Percentiles rank a stretch among this genome's conserved stretches.
phyloP scores from a whole-genome alignment of 345 rosid genomes.

The Leavenworthia alabamica region DNA sequence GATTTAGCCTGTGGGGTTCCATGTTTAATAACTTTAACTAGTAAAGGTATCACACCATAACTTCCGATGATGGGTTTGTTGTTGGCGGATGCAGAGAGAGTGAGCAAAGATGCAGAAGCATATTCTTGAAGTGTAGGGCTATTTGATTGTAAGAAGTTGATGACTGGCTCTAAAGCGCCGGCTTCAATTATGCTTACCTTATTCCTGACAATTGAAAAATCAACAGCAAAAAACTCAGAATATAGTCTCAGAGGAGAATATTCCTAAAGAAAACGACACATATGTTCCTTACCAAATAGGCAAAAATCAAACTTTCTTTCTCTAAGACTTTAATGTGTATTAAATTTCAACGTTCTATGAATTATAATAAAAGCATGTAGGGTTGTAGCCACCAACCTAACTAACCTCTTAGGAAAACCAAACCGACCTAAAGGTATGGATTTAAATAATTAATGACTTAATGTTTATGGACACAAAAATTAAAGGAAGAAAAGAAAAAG shows the following conservation, averaged over 20 bases:
- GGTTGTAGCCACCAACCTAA: slow-evolving; percentile 23
- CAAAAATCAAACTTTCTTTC: slow-evolving; percentile 16
- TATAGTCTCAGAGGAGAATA: slow-evolving; percentile 1
- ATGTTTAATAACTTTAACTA: slow-evolving; percentile 53
- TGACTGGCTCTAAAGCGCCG: slow-evolving; percentile 77
- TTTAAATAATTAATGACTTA: too few relatives aligned
- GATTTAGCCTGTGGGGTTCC: slow-evolving; percentile 79
- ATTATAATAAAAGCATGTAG: slow-evolving; percentile 4
- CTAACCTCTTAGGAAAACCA: slow-evolving; percentile 22
- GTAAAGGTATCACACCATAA: slow-evolving; percentile 73
- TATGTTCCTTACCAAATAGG: background rate
- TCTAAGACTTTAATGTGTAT: slow-evolving; percentile 6
- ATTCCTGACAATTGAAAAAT: slow-evolving; percentile 50
- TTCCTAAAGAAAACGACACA: slow-evolving; percentile 15
- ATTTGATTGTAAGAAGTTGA: slow-evolving; percentile 58
- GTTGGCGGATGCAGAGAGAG: slow-evolving; percentile 70
- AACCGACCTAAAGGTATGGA: too few relatives aligned
- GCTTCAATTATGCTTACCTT: slow-evolving; percentile 79
- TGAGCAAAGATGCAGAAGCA: slow-evolving; percentile 83
- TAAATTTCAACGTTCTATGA: too few relatives aligned
- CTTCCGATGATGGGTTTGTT: slow-evolving; percentile 78
- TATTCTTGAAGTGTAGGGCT: slow-evolving; percentile 54
- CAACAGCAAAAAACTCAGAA: slow-evolving; percentile 12
- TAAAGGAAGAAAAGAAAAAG: slow-evolving; percentile 15
- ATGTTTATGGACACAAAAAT: background rate